phyloP scores from a whole-genome alignment of 371 early-diverging fungal species.

The Mortierella sp. region DNA sequence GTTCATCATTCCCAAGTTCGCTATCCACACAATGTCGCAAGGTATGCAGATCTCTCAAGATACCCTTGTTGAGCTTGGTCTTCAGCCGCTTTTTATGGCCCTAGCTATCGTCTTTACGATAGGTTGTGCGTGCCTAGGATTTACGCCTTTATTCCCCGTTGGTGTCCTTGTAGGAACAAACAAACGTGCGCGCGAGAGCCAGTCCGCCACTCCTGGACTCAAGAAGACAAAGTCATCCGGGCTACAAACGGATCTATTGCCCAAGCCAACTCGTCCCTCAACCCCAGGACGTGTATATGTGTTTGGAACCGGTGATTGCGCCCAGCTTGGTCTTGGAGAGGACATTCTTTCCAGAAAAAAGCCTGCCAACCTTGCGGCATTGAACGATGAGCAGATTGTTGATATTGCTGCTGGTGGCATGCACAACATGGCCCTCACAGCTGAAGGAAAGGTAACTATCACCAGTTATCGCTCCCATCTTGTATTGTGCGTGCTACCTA shows the following conservation, averaged over 20 bases:
- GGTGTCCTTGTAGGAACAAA: constrained; percentile 1
- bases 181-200: constrained; percentile 21
- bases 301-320: constrained; percentile 95
- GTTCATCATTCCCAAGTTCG: not conserved
- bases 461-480: not conserved
- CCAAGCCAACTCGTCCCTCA: constrained; percentile 14
- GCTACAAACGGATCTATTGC: constrained; percentile 1
- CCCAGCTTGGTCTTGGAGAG: constrained; percentile 95
- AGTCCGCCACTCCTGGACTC: constrained; percentile 10
- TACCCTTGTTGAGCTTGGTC: not conserved
- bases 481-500: not conserved
- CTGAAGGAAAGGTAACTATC: constrained; percentile 68
- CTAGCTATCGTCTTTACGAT: no score
- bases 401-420: constrained; percentile 90
- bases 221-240: constrained; percentile 26
- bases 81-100: not conserved
- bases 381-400: constrained; percentile 72
- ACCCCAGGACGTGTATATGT: constrained; percentile 82
- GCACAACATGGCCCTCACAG: constrained; percentile 87
- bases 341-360: constrained; percentile 78
- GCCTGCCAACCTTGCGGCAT: constrained; percentile 76
- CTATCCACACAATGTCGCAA: constrained; percentile 6
- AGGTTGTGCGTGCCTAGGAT: not conserved
- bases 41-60: constrained; percentile 4
- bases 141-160: not conserved